A percentile compares a stretch with the other conserved stretches of the same genome.
Conservation (phyloP, 164 flowering plant species). For the Aristolochia contorta region DNA sequence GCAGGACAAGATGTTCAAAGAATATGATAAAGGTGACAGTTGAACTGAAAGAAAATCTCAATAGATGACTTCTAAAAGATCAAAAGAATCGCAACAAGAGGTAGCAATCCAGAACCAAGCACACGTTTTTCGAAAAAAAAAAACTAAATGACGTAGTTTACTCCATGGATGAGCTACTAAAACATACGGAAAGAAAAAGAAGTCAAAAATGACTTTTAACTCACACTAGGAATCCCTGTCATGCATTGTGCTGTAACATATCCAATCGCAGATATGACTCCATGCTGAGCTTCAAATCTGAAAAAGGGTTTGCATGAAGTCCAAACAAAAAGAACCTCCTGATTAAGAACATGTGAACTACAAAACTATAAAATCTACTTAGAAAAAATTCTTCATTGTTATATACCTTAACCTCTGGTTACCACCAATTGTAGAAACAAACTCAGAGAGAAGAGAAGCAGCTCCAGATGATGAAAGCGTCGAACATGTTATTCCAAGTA, state of each 20-base stretch:
- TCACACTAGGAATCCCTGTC: conserved; percentile 44
- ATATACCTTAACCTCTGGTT: conserved; percentile 49
- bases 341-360: background rate
- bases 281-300: conserved; percentile 88
- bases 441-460: conserved; percentile 50
- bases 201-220: conserved; percentile 12
- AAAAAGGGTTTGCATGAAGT: conserved; percentile 1
- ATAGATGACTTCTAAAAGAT: too few species aligned
- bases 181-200: background rate
- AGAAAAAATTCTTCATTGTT: background rate
- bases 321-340: background rate
- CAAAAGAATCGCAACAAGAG: background rate
- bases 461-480: conserved; percentile 47
- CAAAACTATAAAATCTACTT: background rate
- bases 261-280: conserved; percentile 73
- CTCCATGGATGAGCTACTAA: too few species aligned
- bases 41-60: too few species aligned
- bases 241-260: conserved; percentile 70
- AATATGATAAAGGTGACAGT: too few species aligned
- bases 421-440: conserved; percentile 38
- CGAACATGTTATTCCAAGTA: conserved; percentile 83
- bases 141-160: too few species aligned
- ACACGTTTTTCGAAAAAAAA: background rate
- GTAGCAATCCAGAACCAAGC: background rate
- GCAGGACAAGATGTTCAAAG: too few species aligned